A percentile compares a stretch with the other conserved stretches of the same genome.
phyloP scores from a whole-genome alignment of 768 basidiomycete genomes.

The Pluteus cervinus region DNA sequence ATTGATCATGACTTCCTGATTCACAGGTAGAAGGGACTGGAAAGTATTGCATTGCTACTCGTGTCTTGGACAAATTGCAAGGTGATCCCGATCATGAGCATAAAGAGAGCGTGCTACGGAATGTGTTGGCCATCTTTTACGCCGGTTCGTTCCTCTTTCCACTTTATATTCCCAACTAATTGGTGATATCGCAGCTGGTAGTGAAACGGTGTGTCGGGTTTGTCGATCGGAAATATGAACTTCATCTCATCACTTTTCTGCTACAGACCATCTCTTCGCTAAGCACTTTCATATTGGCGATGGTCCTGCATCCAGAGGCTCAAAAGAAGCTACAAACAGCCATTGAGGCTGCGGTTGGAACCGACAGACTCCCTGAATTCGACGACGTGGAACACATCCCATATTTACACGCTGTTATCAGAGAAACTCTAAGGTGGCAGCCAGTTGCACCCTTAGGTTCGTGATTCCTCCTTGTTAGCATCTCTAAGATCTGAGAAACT shows the following conservation, averaged over 20 bases:
- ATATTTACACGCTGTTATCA: conserved; percentile 37
- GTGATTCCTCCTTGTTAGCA: not conserved
- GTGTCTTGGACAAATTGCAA: conserved; percentile 18
- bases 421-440: conserved; percentile 38
- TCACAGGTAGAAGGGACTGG: conserved; percentile 17
- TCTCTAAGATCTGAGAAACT: conserved; percentile 3
- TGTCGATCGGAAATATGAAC: conserved; percentile 3
- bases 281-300: conserved; percentile 8
- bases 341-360: conserved; percentile 33
- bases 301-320: conserved; percentile 34
- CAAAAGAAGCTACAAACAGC: conserved; percentile 37
- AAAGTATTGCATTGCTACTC: conserved; percentile 18
- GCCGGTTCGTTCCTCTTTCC: not conserved
- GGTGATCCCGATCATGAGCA: conserved; percentile 10
- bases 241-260: conserved; percentile 8
- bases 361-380: conserved; percentile 34
- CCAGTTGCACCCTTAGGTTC: conserved; percentile 28
- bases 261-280: conserved; percentile 14
- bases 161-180: no score
- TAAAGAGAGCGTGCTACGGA: conserved; percentile 30
- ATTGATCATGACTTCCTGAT: no score
- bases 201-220: conserved; percentile 25
- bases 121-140: conserved; percentile 21
- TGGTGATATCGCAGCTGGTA: conserved; percentile 28
- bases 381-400: conserved; percentile 31